phyloP scores from a whole-genome alignment of 177 flowering plant genomes.

The Vitis hybrid region DNA sequence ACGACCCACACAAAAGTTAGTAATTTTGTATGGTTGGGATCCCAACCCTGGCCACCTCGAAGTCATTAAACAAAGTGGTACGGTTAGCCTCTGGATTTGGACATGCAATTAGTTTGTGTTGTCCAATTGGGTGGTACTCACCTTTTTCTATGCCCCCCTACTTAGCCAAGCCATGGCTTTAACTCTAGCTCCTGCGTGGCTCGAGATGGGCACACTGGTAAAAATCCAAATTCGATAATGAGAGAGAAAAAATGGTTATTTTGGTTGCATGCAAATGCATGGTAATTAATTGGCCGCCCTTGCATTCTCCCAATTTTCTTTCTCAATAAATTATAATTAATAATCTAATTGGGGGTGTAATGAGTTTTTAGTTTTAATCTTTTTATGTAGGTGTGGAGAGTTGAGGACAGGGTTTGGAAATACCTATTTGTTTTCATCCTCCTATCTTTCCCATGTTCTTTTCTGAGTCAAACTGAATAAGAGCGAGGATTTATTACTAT shows the following conservation, averaged over 20 bases:
- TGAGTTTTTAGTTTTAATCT: too few relatives aligned
- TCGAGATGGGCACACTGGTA: slow-evolving; percentile 21
- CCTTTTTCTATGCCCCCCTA: slow-evolving; percentile 11
- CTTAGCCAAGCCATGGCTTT: slow-evolving; percentile 17
- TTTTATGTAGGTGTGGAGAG: too few relatives aligned
- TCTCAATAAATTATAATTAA: too few relatives aligned
- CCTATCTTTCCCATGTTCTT: not conserved
- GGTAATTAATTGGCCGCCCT: too few relatives aligned
- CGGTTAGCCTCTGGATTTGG: slow-evolving; percentile 33
- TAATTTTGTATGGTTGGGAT: slow-evolving; percentile 25
- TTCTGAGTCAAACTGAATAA: not conserved
- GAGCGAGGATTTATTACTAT: too few relatives aligned
- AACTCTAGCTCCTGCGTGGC: slow-evolving; percentile 24
- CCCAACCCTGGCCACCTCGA: slow-evolving; percentile 45
- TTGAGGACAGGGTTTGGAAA: too few relatives aligned
- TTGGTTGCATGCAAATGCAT: not conserved
- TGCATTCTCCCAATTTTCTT: too few relatives aligned
- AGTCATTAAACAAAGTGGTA: slow-evolving; percentile 24
- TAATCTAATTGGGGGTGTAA: too few relatives aligned
- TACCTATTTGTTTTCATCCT: too few relatives aligned
- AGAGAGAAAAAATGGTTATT: not conserved
- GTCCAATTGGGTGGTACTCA: slow-evolving; percentile 30
- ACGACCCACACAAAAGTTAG: not conserved
- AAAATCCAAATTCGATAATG: not conserved
- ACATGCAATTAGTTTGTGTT: slow-evolving; percentile 25